phyloP scores from a whole-genome alignment of 2,329 filamentous ascomycete species.

The Talaromyces sp. region DNA sequence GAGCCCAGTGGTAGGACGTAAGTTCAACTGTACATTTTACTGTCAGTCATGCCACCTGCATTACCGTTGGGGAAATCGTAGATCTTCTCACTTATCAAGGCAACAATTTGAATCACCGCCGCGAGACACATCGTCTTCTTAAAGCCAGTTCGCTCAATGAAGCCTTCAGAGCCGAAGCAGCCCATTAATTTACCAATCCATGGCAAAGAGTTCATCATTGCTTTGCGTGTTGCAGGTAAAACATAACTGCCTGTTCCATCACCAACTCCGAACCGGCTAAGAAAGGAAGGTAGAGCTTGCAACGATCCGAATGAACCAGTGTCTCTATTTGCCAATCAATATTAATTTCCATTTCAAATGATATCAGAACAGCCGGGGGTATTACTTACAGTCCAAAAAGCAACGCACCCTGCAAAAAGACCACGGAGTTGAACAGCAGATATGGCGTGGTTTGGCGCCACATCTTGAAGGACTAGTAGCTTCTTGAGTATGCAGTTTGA shows the following conservation, averaged over 20 bases:
- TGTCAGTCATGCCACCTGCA: background rate
- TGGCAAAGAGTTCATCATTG: background rate
- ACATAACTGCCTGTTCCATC: background rate
- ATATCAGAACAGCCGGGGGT: background rate
- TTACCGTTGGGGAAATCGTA: background rate
- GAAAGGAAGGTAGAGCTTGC: background rate
- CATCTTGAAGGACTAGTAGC: background rate
- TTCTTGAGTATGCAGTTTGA: background rate
- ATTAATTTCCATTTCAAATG: background rate
- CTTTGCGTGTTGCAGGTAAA: background rate
- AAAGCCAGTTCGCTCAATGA: background rate
- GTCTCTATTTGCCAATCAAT: background rate
- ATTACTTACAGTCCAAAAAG: background rate
- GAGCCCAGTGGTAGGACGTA: background rate
- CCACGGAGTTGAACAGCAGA: background rate
- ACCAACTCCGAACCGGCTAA: background rate
- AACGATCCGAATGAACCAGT: conserved; percentile 1
- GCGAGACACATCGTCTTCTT: background rate
- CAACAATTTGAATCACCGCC: background rate
- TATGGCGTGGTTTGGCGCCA: background rate
- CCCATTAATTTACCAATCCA: background rate
- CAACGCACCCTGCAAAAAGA: background rate
- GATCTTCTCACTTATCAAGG: background rate
- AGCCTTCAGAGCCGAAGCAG: background rate
- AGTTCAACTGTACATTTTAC: background rate